Percentiles rank a stretch among this genome's conserved stretches.
Conservation (phyloP, 305 asterid species). For the Plantago coronopus region DNA sequence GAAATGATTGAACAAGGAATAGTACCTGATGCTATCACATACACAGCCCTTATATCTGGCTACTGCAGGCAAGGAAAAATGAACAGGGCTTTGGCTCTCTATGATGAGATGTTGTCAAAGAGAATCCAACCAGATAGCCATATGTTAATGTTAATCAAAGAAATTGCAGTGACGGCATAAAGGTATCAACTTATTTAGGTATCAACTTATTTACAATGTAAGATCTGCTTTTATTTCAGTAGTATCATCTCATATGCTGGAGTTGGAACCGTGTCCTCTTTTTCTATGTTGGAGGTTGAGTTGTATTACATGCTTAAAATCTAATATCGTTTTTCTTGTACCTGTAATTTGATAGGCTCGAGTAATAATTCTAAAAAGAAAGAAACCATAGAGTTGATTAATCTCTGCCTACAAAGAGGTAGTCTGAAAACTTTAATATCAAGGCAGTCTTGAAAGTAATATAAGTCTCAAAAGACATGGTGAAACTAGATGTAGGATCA, state of each 20-base stretch:
- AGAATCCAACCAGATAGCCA: slow-evolving; percentile 38
- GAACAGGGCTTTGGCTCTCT: slow-evolving; percentile 32
- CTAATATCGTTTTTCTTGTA: no score
- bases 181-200: slow-evolving; percentile 16
- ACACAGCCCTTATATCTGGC: slow-evolving; percentile 68
- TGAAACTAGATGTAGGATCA: no score
- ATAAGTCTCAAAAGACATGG: no score
- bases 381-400: no score
- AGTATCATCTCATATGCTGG: no score
- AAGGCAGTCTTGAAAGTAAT: no score
- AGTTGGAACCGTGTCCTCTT: neutral
- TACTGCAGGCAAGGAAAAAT: slow-evolving; percentile 48
- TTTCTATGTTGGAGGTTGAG: neutral
- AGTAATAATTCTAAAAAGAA: no score
- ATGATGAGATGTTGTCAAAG: slow-evolving; percentile 35
- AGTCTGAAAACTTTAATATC: no score
- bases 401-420: no score
- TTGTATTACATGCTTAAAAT: neutral
- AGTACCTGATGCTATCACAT: slow-evolving; percentile 57
- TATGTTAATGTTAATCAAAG: slow-evolving; percentile 34
- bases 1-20: slow-evolving; percentile 60
- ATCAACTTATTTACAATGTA: no score
- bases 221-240: neutral
- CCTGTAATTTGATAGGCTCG: no score
- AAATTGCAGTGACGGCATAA: slow-evolving; percentile 26